Percentiles rank a stretch among this genome's conserved stretches.
phyloP scores from a whole-genome alignment of 345 rosid genomes.

The Eutrema yunnanense region DNA sequence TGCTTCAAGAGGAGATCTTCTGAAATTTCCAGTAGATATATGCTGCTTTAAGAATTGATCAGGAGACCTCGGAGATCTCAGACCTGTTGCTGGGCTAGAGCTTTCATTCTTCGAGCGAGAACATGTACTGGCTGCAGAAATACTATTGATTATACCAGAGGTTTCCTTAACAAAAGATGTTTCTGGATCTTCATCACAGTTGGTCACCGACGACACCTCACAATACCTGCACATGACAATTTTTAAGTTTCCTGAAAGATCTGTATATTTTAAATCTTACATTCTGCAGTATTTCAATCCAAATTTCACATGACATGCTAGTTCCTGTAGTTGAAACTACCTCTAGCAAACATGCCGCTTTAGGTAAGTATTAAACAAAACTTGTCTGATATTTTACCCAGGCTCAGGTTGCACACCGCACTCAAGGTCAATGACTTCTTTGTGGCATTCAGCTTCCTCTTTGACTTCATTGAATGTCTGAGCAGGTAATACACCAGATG shows the following conservation, averaged over 20 bases:
- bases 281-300: neutral
- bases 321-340: conserved; percentile 8
- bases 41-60: conserved; percentile 41
- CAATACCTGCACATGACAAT: conserved; percentile 44
- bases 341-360: neutral
- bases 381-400: conserved; percentile 41
- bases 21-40: conserved; percentile 29
- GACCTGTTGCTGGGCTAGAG: conserved; percentile 46
- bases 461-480: conserved; percentile 35
- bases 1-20: conserved; percentile 31
- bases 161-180: conserved; percentile 51
- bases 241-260: neutral
- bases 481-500: conserved; percentile 27
- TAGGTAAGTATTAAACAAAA: neutral
- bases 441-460: conserved; percentile 28
- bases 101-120: conserved; percentile 42
- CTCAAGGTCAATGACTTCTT: conserved; percentile 51
- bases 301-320: conserved; percentile 8
- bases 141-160: conserved; percentile 29
- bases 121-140: conserved; percentile 40
- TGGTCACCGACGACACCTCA: conserved; percentile 32
- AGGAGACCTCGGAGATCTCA: conserved; percentile 31
- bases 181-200: conserved; percentile 49
- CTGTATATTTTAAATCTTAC: neutral
- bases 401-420: conserved; percentile 37